phyloP scores from a whole-genome alignment of 768 basidiomycete species.

The Russula emetica region DNA sequence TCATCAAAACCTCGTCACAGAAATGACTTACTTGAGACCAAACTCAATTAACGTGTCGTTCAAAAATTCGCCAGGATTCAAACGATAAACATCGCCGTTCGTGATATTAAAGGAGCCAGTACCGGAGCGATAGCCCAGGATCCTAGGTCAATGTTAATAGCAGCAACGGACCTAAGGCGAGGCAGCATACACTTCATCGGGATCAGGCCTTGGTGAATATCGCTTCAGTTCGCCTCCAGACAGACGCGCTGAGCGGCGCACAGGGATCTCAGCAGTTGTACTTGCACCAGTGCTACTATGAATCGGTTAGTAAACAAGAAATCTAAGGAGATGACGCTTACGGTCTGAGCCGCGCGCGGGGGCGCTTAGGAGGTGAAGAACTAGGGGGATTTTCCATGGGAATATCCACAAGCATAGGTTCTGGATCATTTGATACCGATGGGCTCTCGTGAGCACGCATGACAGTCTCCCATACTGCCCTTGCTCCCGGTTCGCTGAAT shows the following conservation, averaged over 20 bases:
- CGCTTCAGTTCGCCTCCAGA: conserved; percentile 13
- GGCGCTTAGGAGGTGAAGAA: conserved; percentile 2
- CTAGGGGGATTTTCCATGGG: conserved; percentile 4
- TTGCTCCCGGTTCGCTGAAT: conserved; percentile 16
- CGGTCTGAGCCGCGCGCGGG: conserved; percentile 5
- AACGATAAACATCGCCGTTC: conserved; percentile 66
- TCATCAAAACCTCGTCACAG: conserved; percentile 2
- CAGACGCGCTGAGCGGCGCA: conserved; percentile 26
- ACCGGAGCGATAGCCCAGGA: conserved; percentile 69
- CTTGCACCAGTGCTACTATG: conserved; percentile 4
- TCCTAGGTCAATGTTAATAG: conserved; percentile 40
- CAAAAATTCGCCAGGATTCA: conserved; percentile 78
- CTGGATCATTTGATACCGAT: background rate
- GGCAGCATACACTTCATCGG: conserved; percentile 25
- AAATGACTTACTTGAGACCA: conserved; percentile 71
- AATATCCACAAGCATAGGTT: background rate
- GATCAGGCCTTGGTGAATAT: conserved; percentile 21
- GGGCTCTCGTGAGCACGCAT: conserved; percentile 1
- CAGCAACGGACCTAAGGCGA: background rate
- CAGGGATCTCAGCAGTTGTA: background rate
- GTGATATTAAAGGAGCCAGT: conserved; percentile 80
- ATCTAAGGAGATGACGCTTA: background rate
- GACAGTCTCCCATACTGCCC: conserved; percentile 16
- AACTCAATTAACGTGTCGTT: conserved; percentile 98
- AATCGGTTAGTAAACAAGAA: background rate